These are phyloP conservation scores for Conticribra weissflogii DNA, from an alignment of 108 stramenopile species.

Conservation along the genomic window DNA sequence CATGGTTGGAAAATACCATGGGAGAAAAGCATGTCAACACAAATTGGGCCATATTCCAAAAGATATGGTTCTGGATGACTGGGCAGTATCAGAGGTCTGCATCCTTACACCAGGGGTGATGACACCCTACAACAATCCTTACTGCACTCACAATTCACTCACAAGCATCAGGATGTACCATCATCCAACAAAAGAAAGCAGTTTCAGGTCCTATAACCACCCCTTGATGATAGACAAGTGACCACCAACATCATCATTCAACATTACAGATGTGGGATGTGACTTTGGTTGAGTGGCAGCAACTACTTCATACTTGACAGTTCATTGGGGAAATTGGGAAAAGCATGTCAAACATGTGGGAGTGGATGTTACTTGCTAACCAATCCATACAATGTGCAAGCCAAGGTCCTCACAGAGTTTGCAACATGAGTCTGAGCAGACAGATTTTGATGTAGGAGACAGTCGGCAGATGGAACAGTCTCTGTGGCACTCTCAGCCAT, in stretches of 20 bases:
- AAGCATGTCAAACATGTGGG: not conserved
- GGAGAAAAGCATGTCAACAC: no score
- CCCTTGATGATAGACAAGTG: no score
- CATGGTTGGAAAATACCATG: no score
- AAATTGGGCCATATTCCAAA: no score
- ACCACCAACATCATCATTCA: not conserved
- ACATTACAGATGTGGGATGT: conserved; percentile 1
- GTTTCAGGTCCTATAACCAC: no score
- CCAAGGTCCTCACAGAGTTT: conserved; percentile 2
- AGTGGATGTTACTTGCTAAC: conserved; percentile 17
- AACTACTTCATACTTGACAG: not conserved
- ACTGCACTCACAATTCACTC: no score
- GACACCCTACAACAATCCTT: no score
- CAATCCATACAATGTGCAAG: not conserved
- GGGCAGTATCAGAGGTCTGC: no score
- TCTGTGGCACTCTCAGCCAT: conserved; percentile 10
- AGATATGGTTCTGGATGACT: no score
- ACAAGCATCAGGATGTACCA: no score
- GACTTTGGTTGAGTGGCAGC: conserved; percentile 14
- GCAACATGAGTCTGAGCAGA: not conserved
- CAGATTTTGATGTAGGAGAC: not conserved
- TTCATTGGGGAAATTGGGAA: not conserved
- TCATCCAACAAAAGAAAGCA: no score
- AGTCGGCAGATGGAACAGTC: not conserved
- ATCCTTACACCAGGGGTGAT: no score